Evolutionary conservation across 225 moss, liverwort and hornwort genomes (phyloP), one percentile per base, ranked within the genome.

Genomic region (Climacium dendroides): DNA sequence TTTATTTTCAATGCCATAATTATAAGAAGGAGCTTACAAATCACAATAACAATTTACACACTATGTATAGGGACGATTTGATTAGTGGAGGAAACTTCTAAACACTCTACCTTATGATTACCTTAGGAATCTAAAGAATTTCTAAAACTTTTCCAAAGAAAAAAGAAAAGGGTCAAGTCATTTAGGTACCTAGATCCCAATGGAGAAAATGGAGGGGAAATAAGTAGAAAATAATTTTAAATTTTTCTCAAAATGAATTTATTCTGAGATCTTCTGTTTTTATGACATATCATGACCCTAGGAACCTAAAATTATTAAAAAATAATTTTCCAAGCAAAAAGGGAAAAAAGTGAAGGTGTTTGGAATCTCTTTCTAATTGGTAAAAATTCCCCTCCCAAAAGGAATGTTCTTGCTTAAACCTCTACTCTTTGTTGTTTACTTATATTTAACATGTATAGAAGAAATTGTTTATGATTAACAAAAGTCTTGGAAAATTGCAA

Each of bases 71-170:
- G 15, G 8, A 6, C 2, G 2, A 62, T 62, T 30, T 62, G 26
- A 2, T 62, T 6, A 62, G 4, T 0, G 25, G 1, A 25, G 2
- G 11, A 0, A 15, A 1, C 7, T 16, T 62, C 5, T 8, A 4
- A 7, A 62, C 16, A 62, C 5, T 13, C 8, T 8, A 62, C 32
- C 0, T 32, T 62, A 32, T 15, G 30, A 61, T 3, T 3, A 29
- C 6, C 7, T 1, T 30, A 61, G 7, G 30, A 61, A 61, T 30
- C 61, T 1, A 28, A 1, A 58, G 24, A 58, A 58, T 58, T 58
- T 0, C 57, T 23, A 57, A 57, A 57, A 55, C 10, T 23, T 4
- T 23, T 6, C 14, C 6, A 11, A 32, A 15, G 32, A 12, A 25
- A 58, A 57, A 10, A 6, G 0, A 37, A 67, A 67, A 67, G 5